Evolutionary conservation across 148 eudicot genomes (phyloP), one percentile per base, ranked within the genome.

Genomic region (Salicornia ramosissima): DNA sequence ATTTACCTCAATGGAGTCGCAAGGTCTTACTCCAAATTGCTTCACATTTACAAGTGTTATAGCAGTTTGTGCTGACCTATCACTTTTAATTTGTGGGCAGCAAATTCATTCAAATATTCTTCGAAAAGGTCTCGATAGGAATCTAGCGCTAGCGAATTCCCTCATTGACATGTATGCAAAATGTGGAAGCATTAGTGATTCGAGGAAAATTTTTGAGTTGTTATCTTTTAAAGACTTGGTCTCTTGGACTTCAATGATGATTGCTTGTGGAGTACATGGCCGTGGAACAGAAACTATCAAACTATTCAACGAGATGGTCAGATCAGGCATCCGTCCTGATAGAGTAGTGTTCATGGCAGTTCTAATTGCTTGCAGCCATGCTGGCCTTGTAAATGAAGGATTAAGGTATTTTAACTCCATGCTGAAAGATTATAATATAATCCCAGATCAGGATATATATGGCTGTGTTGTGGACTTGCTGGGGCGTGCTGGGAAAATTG

Each of bases 201-300:
- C 98, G 2, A 75, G 77, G 63, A 84, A 80, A 71, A 65, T 88
- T 16, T 93, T 90, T 78, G 50, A 69, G 66, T 78, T 74, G 46
- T 83, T 88, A 90, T 71, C 73, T 45, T 45, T 14, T 28, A 84
- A 74, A 73, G 80, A 88, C 75, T 67, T 90, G 59, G 82, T 93
- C 66, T 86, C 97, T 22, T 90, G 97, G 98, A 93, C 98, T 51
- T 88, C 98, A 30, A 93, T 93, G 96, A 88, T 93, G 84, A 83
- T 87, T 67, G 95, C 89, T 69, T 88, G 84, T 54, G 98, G 92
- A 50, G 85, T 84, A 56, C 96, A 93, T 63, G 98, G 97, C 34
- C 80, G 77, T 79, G 98, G 98, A 39, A 78, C 79, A 64, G 87
- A 81, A 74, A 89, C 90, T n/a, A 80, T 90, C 58, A 68, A 79